These are phyloP conservation scores for Exsudoporus floridanus DNA, from an alignment of 1,284 basidiomycete species.

Conservation along the genomic window DNA sequence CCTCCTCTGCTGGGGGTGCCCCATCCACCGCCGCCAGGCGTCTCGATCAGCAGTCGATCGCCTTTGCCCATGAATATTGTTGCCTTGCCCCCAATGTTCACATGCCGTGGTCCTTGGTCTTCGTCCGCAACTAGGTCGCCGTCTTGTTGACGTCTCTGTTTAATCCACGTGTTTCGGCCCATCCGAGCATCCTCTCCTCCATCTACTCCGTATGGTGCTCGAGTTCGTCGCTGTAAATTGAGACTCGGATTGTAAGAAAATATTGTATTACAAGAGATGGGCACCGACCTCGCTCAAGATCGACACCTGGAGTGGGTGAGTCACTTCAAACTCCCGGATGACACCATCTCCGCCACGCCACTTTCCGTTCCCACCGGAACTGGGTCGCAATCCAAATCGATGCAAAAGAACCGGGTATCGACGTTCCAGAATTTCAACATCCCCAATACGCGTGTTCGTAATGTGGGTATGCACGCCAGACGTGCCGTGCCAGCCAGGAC, in stretches of 20 bases:
- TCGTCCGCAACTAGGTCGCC: constrained; percentile 51
- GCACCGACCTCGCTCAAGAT: constrained; percentile 74
- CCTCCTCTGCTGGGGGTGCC: constrained; percentile 46
- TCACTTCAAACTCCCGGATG: constrained; percentile 84
- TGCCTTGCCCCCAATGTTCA: constrained; percentile 92
- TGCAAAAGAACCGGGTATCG: constrained; percentile 87
- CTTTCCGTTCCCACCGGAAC: constrained; percentile 76
- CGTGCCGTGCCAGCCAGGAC: constrained; percentile 87
- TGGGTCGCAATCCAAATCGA: constrained; percentile 76
- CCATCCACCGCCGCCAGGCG: constrained; percentile 94
- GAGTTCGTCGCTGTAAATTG: constrained; percentile 67
- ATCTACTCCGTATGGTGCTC: constrained; percentile 87
- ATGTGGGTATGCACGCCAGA: constrained; percentile 89
- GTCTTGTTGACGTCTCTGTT: constrained; percentile 68
- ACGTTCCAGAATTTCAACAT: constrained; percentile 90
- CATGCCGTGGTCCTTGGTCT: constrained; percentile 49
- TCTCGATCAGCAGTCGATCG: constrained; percentile 80
- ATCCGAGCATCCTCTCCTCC: constrained; percentile 78
- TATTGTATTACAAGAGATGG: constrained; percentile 1
- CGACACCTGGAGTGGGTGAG: constrained; percentile 83
- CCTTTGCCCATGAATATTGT: constrained; percentile 86
- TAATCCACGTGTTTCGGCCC: constrained; percentile 91
- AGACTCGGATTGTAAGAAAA: background rate
- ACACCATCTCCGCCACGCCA: constrained; percentile 88
- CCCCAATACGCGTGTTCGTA: constrained; percentile 92